Conservation (phyloP, 208 protist species). For the Angomonas deanei region DNA sequence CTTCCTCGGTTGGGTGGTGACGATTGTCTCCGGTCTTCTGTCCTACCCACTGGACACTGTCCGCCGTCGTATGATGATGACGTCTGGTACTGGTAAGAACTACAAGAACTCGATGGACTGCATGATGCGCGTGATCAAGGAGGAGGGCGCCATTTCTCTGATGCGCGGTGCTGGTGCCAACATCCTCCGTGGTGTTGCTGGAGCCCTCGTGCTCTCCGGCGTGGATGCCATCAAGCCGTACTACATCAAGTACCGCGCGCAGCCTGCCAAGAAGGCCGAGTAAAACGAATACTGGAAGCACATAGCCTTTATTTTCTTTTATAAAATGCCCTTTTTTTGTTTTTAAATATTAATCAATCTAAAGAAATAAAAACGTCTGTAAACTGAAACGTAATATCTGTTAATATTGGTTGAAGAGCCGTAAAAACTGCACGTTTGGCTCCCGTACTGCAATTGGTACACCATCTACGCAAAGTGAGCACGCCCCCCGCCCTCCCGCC, state of each 20-base stretch:
- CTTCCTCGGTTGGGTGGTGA: conserved; percentile 65
- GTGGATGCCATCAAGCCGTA: conserved; percentile 79
- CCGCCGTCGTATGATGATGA: conserved; percentile 95
- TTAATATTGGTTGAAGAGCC: too few species aligned
- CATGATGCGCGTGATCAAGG: conserved; percentile 47
- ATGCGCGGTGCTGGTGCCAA: conserved; percentile 67
- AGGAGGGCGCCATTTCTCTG: conserved; percentile 40
- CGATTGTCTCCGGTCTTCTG: conserved; percentile 54
- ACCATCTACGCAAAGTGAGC: too few species aligned
- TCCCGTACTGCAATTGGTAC: too few species aligned
- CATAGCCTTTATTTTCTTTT: too few species aligned
- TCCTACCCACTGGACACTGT: conserved; percentile 98
- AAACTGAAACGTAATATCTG: too few species aligned
- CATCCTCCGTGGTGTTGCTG: conserved; percentile 72
- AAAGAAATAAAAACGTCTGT: too few species aligned
- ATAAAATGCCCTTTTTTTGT: too few species aligned
- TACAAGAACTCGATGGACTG: conserved; percentile 72
- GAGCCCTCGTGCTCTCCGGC: conserved; percentile 65
- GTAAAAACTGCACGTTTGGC: too few species aligned
- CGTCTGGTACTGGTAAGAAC: conserved; percentile 50
- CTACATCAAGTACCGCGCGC: conserved; percentile 50
- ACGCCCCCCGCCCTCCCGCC: background rate
- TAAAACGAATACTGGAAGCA: conserved; percentile 6
- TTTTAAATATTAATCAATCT: too few species aligned
- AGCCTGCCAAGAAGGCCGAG: conserved; percentile 25